Evolutionary conservation across 2,329 filamentous ascomycete genomes (phyloP), one percentile per base, ranked within the genome.

Genomic region (Emydomyces testavorans): DNA sequence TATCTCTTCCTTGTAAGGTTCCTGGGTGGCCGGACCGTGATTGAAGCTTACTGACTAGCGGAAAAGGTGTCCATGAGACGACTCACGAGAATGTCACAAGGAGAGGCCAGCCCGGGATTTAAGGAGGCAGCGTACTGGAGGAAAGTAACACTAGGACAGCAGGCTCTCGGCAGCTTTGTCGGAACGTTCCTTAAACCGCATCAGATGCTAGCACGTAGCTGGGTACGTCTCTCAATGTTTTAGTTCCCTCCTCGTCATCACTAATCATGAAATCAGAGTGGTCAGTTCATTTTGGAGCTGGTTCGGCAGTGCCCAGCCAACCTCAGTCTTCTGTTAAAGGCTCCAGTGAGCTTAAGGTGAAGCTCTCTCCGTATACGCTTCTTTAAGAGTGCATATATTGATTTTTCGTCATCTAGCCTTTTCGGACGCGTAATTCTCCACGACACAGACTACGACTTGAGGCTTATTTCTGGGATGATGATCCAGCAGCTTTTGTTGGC

Each of bases 241-340:
- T 3, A 18, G 36, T 21, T 28, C 4, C 26, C 6, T 6, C n/a
- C 4, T 34, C 20, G 5, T 20, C 29, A 7, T 10, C 36, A 11
- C 32, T 58, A 21, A 57, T 13, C 10, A n/a, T 13, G 7, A 21
- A 24, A 28, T 21, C 21, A 62, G 60, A 52, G 53, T 16, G 60
- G 59, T 1, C 60, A 58, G 36, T 41, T 56, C 13, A 36, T 62
- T 3, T 41, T 55, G 13, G 59, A 61, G 44, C 26, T 58, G 16
- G 20, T 58, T 2, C 44, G 47, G 7, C 51, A 52, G 10, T 53
- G 49, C 21, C 20, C 53, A 13, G 44, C 48, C 3, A 48, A 50
- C 23, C 41, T 11, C 6, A 36, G 40, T 10, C 28, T 51, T 28
- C 18, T 40, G 8, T 34, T 38, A 32, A 38, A 24, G 16, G n/a